phyloP scores from a whole-genome alignment of 164 flowering plant species.

The Tinospora cordifolia region DNA sequence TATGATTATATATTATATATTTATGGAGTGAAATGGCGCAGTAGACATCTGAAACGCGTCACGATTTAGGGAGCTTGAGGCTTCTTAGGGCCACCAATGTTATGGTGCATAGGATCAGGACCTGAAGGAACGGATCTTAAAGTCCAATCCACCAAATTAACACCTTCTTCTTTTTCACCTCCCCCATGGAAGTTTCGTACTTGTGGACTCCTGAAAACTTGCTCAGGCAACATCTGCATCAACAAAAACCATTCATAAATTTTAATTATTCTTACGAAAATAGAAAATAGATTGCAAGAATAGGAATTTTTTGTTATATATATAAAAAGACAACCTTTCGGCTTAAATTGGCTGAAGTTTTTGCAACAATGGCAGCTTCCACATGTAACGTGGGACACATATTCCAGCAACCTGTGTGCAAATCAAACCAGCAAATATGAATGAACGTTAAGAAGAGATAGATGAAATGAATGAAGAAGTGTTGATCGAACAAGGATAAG shows the following conservation, averaged over 20 bases:
- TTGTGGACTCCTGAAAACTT: not conserved
- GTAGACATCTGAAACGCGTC: not conserved
- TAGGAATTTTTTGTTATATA: no score
- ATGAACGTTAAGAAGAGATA: not conserved
- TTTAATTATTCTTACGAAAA: no score
- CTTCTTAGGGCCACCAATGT: conserved; percentile 33
- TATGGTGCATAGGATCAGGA: conserved; percentile 63
- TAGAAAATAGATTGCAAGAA: no score
- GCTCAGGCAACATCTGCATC: not conserved
- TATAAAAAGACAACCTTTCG: not conserved
- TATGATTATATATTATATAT: not conserved
- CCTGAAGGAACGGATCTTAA: conserved; percentile 52
- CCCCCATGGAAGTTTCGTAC: not conserved
- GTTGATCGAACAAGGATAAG: not conserved
- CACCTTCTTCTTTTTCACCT: not conserved
- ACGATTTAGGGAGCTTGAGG: conserved; percentile 30
- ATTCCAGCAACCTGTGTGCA: no score
- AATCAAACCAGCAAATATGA: no score
- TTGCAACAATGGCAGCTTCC: no score
- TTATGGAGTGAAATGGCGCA: no score
- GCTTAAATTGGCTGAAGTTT: not conserved
- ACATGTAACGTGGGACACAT: no score
- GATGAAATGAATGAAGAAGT: not conserved
- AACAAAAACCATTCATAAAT: not conserved
- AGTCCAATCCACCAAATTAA: conserved; percentile 12